Evolutionary conservation across 2,329 filamentous ascomycete species (phyloP), one percentile per base, ranked within the genome.

Genomic region (Xylariomycetidae sp.): DNA sequence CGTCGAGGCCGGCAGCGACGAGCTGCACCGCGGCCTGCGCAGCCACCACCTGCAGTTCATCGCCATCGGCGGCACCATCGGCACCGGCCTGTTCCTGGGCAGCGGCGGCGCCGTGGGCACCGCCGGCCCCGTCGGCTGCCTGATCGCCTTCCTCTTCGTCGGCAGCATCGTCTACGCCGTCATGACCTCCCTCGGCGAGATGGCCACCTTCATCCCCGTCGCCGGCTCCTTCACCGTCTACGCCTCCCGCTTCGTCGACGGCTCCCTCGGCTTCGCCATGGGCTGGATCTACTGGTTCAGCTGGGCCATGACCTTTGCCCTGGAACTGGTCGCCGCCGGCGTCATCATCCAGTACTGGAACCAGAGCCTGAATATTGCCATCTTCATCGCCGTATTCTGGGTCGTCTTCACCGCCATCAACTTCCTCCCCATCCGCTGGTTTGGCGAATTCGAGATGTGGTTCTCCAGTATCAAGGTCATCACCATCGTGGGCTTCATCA

Each of bases 271-370:
- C 6, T 88, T 88, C 49, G 72, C 82, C 14, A 82, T 88, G 71
- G 84, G 85, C 14, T 89, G 83, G 83, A 79, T 85, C 39, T 89
- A 89, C 60, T 89, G 81, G 79, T 87, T 87, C 52, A 79, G 73
- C 23, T 89, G 60, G 81, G 70, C 77, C 13, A 76, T 82, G 37
- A 86, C 82, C 0, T 84, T 76, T 46, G 81, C 82, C 1, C 70
- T 87, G 7, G 83, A 89, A 52, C 65, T 88, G 24, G 83, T 77
- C 0, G 80, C 81, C 0, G 77, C 81, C 2, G 82, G 81, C 5
- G 63, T 87, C 29, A 82, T 88, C 35, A 83, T 88, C 42, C 77
- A 86, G 54, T 88, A 82, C 57, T 88, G 83, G 84, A 67, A 77
- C 35, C 42, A 63, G 2, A 54, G 58, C 14, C 59, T 87, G 38